phyloP scores from a whole-genome alignment of 176 grass and related monocot species.

The Rhynchospora breviuscula region DNA sequence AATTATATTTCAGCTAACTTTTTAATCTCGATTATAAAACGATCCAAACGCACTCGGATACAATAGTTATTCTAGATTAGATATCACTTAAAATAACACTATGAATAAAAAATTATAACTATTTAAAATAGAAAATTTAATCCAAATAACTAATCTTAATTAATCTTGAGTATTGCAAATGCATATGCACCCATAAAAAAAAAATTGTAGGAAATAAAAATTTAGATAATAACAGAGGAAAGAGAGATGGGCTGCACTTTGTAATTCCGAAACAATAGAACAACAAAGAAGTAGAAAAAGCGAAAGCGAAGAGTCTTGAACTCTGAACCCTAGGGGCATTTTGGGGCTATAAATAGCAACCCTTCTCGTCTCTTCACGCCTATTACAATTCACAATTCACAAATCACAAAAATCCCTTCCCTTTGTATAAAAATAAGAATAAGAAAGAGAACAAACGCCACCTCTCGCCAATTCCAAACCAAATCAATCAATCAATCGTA shows the following conservation, averaged over 20 bases:
- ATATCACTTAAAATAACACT: too few species aligned
- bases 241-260: background rate
- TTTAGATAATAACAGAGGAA: background rate
- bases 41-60: too few species aligned
- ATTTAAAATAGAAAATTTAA: too few species aligned
- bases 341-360: constrained; percentile 7
- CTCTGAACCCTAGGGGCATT: constrained; percentile 4
- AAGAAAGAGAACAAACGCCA: too few species aligned
- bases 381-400: background rate
- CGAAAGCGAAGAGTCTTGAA: background rate
- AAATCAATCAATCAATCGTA: too few species aligned
- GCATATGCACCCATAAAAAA: background rate
- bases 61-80: too few species aligned
- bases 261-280: background rate
- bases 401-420: too few species aligned
- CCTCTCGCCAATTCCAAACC: too few species aligned
- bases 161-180: background rate
- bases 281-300: background rate
- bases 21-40: too few species aligned
- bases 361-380: background rate
- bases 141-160: background rate
- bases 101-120: too few species aligned
- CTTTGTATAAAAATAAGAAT: too few species aligned
- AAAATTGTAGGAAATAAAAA: background rate
- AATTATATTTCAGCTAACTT: too few species aligned